Conservation (phyloP, 1,284 basidiomycete species). For the Phlebopus sp. region DNA sequence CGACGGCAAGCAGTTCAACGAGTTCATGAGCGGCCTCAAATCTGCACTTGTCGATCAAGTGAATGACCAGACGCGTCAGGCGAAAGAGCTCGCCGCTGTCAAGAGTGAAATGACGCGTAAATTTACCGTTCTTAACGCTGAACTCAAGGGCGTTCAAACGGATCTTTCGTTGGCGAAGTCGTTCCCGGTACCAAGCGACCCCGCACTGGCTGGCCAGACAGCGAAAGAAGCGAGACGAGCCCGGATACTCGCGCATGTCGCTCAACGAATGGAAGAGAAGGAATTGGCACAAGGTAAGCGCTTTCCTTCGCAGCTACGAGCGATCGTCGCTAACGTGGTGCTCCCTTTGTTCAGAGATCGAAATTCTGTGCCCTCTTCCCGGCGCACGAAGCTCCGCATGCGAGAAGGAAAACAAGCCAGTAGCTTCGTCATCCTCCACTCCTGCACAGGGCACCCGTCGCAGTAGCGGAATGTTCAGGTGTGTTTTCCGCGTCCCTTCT, state of each 20-base stretch:
- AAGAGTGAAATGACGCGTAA: neutral
- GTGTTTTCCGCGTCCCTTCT: no score
- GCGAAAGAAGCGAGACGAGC: constrained; percentile 4
- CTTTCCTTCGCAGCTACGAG: no score
- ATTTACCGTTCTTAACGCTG: neutral
- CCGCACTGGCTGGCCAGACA: neutral
- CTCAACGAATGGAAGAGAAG: neutral
- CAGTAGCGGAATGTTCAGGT: no score
- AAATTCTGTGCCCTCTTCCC: neutral
- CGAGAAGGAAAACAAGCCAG: neutral
- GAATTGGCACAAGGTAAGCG: neutral
- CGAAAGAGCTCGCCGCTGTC: neutral
- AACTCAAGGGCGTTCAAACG: neutral
- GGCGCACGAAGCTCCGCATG: neutral
- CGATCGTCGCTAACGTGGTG: neutral
- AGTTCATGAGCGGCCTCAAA: neutral
- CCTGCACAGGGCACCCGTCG: no score
- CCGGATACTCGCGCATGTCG: neutral
- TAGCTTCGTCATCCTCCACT: neutral
- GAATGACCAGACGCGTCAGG: neutral
- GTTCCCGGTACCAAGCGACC: neutral
- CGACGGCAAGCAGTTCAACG: neutral
- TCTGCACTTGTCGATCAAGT: neutral
- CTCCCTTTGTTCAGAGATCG: neutral
- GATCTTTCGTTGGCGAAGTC: neutral